Evolutionary conservation across 83 land plant genomes (phyloP).

Genomic region (Picea abies): DNA sequence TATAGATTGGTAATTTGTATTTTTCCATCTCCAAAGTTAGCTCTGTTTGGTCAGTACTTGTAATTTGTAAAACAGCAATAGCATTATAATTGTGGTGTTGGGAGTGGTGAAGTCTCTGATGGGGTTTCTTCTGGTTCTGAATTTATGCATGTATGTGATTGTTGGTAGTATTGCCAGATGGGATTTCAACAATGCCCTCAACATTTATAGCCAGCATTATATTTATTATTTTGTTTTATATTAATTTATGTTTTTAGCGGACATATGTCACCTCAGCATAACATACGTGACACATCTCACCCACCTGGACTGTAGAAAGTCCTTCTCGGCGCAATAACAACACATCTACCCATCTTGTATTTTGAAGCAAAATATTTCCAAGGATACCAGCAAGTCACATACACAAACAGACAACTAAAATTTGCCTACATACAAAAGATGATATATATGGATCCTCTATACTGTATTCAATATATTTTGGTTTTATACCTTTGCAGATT

Average conservation of each 20-base stretch:
- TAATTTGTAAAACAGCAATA: no score
- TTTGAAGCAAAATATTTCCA: neutral
- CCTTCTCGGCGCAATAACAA: neutral
- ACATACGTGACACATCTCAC: no score
- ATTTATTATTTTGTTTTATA: no score
- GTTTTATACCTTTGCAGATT: neutral
- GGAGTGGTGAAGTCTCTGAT: slow-evolving; percentile 38
- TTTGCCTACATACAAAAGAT: neutral
- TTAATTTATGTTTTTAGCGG: no score
- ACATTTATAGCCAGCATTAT: neutral
- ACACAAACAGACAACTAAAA: neutral
- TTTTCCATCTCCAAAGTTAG: no score
- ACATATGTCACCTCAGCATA: no score
- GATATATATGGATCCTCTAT: neutral
- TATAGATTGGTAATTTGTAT: no score
- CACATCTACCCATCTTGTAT: neutral
- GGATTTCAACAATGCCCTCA: slow-evolving; percentile 67
- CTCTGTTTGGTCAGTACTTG: no score
- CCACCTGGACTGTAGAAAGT: no score
- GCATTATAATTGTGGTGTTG: slow-evolving; percentile 11
- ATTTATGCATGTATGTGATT: slow-evolving; percentile 79
- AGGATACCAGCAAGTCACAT: neutral
- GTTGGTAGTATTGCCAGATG: slow-evolving; percentile 75
- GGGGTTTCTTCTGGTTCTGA: slow-evolving; percentile 51
- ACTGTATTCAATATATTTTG: neutral